Evolutionary conservation across 228 moss, liverwort and hornwort genomes (phyloP), one percentile per base, ranked within the genome.

Genomic region (Sphagnum fallax): DNA sequence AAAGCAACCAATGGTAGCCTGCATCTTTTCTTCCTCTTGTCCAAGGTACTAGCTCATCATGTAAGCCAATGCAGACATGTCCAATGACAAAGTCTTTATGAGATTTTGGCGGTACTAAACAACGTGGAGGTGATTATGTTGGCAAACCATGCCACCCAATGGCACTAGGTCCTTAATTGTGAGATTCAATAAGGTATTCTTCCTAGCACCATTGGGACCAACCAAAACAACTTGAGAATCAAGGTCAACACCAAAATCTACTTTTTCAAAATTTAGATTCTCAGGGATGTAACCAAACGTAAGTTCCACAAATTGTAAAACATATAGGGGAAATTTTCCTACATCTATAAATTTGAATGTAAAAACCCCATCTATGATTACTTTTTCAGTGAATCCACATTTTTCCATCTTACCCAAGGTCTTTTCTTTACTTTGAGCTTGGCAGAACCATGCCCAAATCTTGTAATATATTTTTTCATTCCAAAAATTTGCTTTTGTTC

Each of bases 341-440:
- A 97, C 96, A 67, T 97, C 96, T 12, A 93, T 97, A 51, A 97
- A 97, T 49, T 93, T 91, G 73, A 97, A 97, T 7, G 91, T 93
- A 48, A 97, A 76, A 52, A 90, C 80, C 75, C 93, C 93, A 16
- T 97, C 96, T 18, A 88, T 73, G 8, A 88, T 80, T n/a, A 97
- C 91, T 77, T 97, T 97, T 77, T 97, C 96, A 0, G 96, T 93
- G 16, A 97, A 79, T 8, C 96, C 96, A 61, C 96, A 91, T 69
- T 93, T 86, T 74, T 97, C 96, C 96, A 97, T 97, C 85, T 93
- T 93, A 0, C 93, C 96, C 4, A 97, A 80, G 4, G 96, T 97
- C 62, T 93, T 97, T 79, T 97, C 96, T 71, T 97, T 93, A 77
- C 96, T 97, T 74, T 97, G 96, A 6, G 96, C 96, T 87, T 97